Evolutionary conservation across 495 filamentous ascomycete genomes (phyloP).

Genomic region (Penicillium cinerascens): DNA sequence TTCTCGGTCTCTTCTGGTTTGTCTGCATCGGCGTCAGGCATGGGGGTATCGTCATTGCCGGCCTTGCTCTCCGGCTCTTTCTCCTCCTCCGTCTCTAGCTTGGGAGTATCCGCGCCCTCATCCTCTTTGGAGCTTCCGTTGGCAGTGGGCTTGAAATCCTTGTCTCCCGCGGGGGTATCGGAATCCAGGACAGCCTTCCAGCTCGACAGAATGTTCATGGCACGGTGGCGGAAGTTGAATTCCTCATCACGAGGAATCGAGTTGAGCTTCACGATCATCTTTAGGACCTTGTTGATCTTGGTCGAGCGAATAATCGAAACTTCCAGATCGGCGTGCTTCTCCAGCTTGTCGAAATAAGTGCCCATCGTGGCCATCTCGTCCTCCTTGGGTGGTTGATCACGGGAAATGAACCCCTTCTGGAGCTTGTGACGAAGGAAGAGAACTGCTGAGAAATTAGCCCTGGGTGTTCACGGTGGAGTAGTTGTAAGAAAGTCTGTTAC

Average conservation of each 20-base stretch:
- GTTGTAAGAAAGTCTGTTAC: background rate
- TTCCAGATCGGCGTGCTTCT: constrained; percentile 74
- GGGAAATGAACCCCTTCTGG: constrained; percentile 83
- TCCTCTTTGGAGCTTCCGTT: constrained; percentile 54
- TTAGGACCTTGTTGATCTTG: constrained; percentile 93
- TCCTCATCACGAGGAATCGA: constrained; percentile 82
- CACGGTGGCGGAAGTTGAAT: constrained; percentile 77
- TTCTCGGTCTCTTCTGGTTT: constrained; percentile 11
- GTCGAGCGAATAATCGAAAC: constrained; percentile 78
- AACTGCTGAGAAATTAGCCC: constrained; percentile 41
- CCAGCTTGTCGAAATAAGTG: constrained; percentile 73
- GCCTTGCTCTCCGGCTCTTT: constrained; percentile 39
- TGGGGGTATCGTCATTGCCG: constrained; percentile 42
- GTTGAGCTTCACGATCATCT: constrained; percentile 78
- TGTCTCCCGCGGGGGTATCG: constrained; percentile 43
- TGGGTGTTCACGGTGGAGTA: background rate
- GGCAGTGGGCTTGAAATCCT: constrained; percentile 41
- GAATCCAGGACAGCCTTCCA: constrained; percentile 78
- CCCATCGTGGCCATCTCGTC: constrained; percentile 88
- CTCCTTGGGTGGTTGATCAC: constrained; percentile 74
- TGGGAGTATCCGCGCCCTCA: constrained; percentile 37
- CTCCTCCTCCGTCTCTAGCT: constrained; percentile 44
- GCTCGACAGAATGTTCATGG: constrained; percentile 65
- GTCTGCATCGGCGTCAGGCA: constrained; percentile 28
- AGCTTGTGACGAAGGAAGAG: constrained; percentile 85